Evolutionary conservation across 352 stramenopile genomes (phyloP), one percentile per base, ranked within the genome.

Genomic region (Thraustochytrium sp.): DNA sequence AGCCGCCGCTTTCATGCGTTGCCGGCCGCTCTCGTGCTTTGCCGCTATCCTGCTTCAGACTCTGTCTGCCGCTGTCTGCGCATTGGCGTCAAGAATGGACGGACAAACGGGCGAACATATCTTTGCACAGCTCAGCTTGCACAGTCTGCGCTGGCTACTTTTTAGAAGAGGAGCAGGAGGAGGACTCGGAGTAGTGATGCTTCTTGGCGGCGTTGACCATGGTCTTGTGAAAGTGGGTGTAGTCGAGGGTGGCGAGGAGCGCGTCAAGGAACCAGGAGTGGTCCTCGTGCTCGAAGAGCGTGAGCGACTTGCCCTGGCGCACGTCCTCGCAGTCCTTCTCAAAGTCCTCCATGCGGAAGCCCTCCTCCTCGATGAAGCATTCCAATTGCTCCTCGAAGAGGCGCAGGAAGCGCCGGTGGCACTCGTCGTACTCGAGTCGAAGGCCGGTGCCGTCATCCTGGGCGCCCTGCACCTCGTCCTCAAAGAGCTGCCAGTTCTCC

Each of bases 321-420:
- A 80, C 48, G 51, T 80, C 68, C 18, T 72, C 44, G 68, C 34
- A 46, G 13, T 80, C 68, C 37, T 80, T 80, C 2, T 80, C 48
- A 80, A 80, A 80, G 48, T 80, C 48, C 37, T 80, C 68, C 44
- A 80, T 46, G 1, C 4, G 9, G 42, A 80, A 80, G 2, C 46
- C 68, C 46, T 80, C 68, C 68, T 80, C 68, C 26, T 80, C 68
- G 18, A 80, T 72, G 5, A 80, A 80, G 48, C 34, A 65, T 51
- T 80, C 68, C 44, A 80, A 53, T 51, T 80, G 62, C 37, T 75
- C 62, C 44, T 75, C 40, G 44, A 75, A 51, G 38, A 75, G 62
- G n/a, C 62, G 8, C 62, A 54, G 44, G 34, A 75, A 75, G 62
- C 62, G 62, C 31, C 53, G 51, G 44, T 54, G 62, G 26, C 36